A percentile compares a stretch with the other conserved stretches of the same genome.
phyloP scores from a whole-genome alignment of 306 rosid genomes.

The Leucaena leucocephala region DNA sequence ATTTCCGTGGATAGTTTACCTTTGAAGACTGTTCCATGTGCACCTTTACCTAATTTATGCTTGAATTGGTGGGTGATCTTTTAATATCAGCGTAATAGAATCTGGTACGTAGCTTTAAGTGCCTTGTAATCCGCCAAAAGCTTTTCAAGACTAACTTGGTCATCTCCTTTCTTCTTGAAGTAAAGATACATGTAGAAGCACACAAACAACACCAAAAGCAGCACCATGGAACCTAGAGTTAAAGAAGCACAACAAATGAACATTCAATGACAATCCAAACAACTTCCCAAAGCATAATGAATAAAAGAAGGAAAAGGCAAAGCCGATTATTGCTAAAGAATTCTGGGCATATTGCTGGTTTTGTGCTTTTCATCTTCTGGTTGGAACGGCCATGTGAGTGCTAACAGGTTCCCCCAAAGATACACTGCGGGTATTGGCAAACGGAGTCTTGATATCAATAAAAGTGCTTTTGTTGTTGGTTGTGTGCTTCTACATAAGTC shows the following conservation, averaged over 20 bases:
- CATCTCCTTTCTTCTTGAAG: background rate
- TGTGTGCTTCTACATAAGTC: no score
- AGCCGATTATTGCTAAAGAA: background rate
- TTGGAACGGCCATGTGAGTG: background rate
- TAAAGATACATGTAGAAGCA: background rate
- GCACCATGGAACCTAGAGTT: background rate
- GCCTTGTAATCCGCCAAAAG: no score
- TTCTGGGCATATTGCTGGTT: background rate
- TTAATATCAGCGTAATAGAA: background rate
- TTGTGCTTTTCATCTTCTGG: background rate
- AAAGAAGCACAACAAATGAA: background rate
- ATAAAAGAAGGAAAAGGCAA: background rate
- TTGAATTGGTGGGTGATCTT: constrained; percentile 42
- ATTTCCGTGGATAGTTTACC: constrained; percentile 36
- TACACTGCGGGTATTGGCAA: accelerated
- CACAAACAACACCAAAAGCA: background rate
- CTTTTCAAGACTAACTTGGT: background rate
- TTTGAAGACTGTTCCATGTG: constrained; percentile 40
- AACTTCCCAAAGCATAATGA: background rate
- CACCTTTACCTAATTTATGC: constrained; percentile 39
- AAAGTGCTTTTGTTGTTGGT: no score
- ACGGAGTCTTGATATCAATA: background rate
- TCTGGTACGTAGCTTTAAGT: no score
- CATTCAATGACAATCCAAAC: background rate
- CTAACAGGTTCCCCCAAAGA: accelerated